Evolutionary conservation across 139 green algal genomes (phyloP), one percentile per base, ranked within the genome.

Genomic region (Mychonastes homosphaera): DNA sequence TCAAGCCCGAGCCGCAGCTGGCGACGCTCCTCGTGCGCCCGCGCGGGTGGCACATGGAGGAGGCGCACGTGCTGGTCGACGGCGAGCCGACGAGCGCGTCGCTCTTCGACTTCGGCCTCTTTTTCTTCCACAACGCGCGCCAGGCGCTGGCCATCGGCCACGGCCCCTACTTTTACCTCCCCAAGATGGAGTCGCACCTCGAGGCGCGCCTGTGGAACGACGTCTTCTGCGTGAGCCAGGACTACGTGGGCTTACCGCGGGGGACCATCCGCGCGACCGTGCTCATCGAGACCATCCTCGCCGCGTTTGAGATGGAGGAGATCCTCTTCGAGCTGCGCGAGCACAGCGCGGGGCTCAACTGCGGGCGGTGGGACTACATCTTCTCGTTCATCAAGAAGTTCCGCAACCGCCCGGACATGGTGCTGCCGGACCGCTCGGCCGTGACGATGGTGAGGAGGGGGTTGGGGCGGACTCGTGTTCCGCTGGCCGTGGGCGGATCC

Each of bases 291-390:
- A 94, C 86, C 45, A 74, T 94, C 51, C 79, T 81, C 19, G 86
- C 86, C 9, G 78, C 86, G 8, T 94, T 94, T 69, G 83, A 94
- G 83, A 94, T 94, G 85, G 73, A 94, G 58, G 86, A 94, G 81
- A 88, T 94, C 65, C 63, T 94, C 53, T 94, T 79, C 30, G 86
- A 94, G 79, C 83, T 94, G 59, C 66, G 84, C 13, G 69, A 91
- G 46, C 86, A 94, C 70, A 49, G 45, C 36, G 16, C 66, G 61
- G 85, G 86, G 23, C 83, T 94, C 32, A 94, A 94, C 75, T 94
- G 86, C 67, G 86, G 86, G 6, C 83, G 86, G 53, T 94, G 86
- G 86, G 86, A 94, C 71, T 93, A 93, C 79, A 91, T 94, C 68
- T 94, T 95, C 67, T 77, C 56, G 40, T 85, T 87, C 69, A 91